phyloP scores from a whole-genome alignment of 176 grass and related monocot species.

The Carex kokanica region DNA sequence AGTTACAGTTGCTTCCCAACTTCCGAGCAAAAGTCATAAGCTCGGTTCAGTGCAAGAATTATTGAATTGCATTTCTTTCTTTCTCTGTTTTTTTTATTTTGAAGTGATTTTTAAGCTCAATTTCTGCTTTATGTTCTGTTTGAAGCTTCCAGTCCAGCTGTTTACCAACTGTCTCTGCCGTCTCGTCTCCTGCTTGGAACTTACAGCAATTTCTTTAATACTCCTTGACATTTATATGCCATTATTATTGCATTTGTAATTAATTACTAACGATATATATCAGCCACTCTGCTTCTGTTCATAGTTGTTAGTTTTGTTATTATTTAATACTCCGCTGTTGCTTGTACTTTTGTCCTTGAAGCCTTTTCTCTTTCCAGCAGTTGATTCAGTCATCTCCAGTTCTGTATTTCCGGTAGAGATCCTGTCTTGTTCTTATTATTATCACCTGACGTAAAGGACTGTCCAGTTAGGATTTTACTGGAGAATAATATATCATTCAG shows the following conservation, averaged over 20 bases:
- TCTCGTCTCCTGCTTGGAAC: conserved; percentile 16
- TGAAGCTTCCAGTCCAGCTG: background rate
- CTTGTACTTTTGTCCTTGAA: background rate
- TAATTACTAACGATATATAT: background rate
- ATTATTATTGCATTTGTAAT: background rate
- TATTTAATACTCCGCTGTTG: conserved; percentile 11
- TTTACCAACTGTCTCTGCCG: conserved; percentile 24
- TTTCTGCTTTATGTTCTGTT: conserved; percentile 1
- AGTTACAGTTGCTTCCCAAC: conserved; percentile 14
- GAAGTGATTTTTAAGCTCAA: background rate
- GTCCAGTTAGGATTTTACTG: background rate
- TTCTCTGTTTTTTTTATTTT: conserved; percentile 14
- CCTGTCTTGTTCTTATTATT: background rate
- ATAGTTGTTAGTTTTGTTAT: conserved; percentile 18
- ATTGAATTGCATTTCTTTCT: background rate
- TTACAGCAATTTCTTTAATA: conserved; percentile 16
- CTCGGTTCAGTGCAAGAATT: conserved; percentile 17
- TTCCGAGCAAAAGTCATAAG: conserved; percentile 13
- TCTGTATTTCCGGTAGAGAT: background rate
- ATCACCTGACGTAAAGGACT: background rate
- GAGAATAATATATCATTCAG: background rate
- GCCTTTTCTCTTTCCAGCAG: conserved; percentile 24
- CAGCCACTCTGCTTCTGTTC: conserved; percentile 9
- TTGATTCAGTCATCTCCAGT: conserved; percentile 3
- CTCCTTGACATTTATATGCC: conserved; percentile 15